Percentiles rank a stretch among this genome's conserved stretches.
phyloP scores from a whole-genome alignment of 2,329 filamentous ascomycete species.

The Didymella glomerata region DNA sequence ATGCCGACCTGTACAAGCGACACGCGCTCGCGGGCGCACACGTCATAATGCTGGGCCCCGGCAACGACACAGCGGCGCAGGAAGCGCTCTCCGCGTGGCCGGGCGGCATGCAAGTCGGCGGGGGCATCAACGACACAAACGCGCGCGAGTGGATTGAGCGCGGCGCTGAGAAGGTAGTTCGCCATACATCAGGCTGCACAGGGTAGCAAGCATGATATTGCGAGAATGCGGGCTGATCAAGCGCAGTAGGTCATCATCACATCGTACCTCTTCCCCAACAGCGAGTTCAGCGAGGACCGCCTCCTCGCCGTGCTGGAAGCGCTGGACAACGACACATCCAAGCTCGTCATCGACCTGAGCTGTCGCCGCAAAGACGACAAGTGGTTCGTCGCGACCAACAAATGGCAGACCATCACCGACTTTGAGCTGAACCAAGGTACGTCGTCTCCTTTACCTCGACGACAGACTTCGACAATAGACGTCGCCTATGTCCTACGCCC shows the following conservation, averaged over 20 bases:
- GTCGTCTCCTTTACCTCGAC: conserved; percentile 23
- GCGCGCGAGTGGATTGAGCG: conserved; percentile 84
- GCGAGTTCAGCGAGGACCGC: conserved; percentile 78
- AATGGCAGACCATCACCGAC: conserved; percentile 97
- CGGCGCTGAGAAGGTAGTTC: conserved; percentile 87
- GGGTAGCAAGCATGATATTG: no score
- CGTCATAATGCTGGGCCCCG: conserved; percentile 94
- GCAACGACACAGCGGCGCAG: conserved; percentile 80
- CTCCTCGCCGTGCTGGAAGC: conserved; percentile 77
- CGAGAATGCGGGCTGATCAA: conserved; percentile 25
- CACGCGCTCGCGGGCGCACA: conserved; percentile 80
- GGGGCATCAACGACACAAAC: conserved; percentile 89
- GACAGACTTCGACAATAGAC: no score
- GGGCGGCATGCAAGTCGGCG: conserved; percentile 83
- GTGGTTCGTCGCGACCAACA: conserved; percentile 99
- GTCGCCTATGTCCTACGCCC: no score
- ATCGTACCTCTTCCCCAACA: conserved; percentile 88
- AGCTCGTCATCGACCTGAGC: conserved; percentile 93
- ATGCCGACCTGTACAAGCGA: conserved; percentile 80
- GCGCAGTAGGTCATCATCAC: conserved; percentile 88
- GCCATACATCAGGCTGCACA: no score
- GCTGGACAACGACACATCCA: conserved; percentile 76
- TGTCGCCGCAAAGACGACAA: conserved; percentile 78
- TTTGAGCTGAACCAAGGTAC: conserved; percentile 90
- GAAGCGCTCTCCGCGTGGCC: conserved; percentile 84